Evolutionary conservation across 1,284 basidiomycete genomes (phyloP).

Genomic region (Macrocystidia cucumis): DNA sequence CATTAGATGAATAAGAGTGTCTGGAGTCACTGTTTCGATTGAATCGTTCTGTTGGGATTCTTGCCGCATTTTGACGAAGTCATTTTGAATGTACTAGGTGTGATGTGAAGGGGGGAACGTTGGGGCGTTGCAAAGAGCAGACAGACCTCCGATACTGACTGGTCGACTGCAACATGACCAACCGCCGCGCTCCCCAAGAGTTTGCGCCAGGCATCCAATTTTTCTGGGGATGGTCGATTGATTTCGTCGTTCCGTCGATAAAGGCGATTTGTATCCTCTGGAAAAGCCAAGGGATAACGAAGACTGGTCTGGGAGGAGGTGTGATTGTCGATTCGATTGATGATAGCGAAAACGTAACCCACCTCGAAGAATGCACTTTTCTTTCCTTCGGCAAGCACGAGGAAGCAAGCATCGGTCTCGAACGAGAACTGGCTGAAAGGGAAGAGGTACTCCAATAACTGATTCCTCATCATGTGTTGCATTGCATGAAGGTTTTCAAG

Average conservation of each 20-base stretch:
- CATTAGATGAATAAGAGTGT: constrained; percentile 59
- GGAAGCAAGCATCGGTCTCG: constrained; percentile 62
- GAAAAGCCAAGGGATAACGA: no score
- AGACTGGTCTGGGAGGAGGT: no score
- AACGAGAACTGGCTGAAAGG: constrained; percentile 75
- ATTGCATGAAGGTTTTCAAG: constrained; percentile 61
- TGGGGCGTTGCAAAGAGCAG: constrained; percentile 1
- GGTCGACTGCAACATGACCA: constrained; percentile 43
- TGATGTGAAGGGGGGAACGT: constrained; percentile 6
- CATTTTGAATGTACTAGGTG: constrained; percentile 59
- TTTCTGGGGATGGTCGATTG: constrained; percentile 32
- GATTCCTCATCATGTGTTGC: constrained; percentile 61
- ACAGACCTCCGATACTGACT: constrained; percentile 45
- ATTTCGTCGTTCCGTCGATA: constrained; percentile 42
- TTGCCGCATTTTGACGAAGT: constrained; percentile 56
- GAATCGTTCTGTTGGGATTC: constrained; percentile 6
- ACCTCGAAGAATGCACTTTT: constrained; percentile 65
- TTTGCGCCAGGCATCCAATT: constrained; percentile 44
- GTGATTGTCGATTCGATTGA: constrained; percentile 3
- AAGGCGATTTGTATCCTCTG: constrained; percentile 20
- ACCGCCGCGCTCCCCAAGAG: constrained; percentile 46
- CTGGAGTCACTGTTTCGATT: constrained; percentile 37
- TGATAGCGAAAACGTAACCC: constrained; percentile 6
- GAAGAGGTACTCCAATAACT: constrained; percentile 74
- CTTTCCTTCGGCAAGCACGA: constrained; percentile 62